Percentiles rank a stretch among this genome's conserved stretches.
Evolutionary conservation across 2,329 filamentous ascomycete species (phyloP).

Genomic region (Coniella lustricola): DNA sequence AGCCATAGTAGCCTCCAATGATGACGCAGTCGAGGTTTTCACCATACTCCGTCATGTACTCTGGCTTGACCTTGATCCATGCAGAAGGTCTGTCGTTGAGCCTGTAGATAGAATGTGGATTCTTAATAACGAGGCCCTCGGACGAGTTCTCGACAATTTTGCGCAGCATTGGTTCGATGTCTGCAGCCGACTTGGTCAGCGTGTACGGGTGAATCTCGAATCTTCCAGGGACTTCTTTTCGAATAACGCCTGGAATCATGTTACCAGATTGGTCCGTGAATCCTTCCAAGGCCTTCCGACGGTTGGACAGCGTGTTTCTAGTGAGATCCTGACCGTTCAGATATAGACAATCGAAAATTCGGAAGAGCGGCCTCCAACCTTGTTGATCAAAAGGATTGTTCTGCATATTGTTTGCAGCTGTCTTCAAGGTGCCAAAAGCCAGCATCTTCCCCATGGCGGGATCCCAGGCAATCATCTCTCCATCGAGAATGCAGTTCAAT

Average conservation of each 20-base stretch:
- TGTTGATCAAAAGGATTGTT: conserved; percentile 59
- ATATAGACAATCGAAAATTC: conserved; percentile 86
- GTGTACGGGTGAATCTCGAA: conserved; percentile 75
- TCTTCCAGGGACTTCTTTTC: conserved; percentile 57
- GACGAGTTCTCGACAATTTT: conserved; percentile 80
- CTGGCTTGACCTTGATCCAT: conserved; percentile 98
- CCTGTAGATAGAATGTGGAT: conserved; percentile 77
- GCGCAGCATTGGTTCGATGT: conserved; percentile 73
- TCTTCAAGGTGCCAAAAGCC: conserved; percentile 88
- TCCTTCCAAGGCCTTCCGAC: conserved; percentile 51
- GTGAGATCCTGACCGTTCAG: conserved; percentile 77
- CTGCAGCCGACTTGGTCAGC: conserved; percentile 57
- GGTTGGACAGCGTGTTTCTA: conserved; percentile 74
- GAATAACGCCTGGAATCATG: conserved; percentile 59
- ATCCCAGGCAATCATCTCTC: conserved; percentile 99
- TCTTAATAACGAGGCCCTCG: conserved; percentile 90
- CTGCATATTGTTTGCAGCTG: conserved; percentile 74
- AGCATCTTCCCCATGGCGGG: conserved; percentile 76
- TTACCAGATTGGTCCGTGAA: background rate
- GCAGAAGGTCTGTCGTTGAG: conserved; percentile 88
- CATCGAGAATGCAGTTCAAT: conserved; percentile 83
- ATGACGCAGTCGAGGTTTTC: conserved; percentile 87
- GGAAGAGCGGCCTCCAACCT: conserved; percentile 68
- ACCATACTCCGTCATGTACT: conserved; percentile 96
- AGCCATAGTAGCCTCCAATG: conserved; percentile 88